Evolutionary conservation across 75 land plant genomes (phyloP).

Genomic region (Cryptomeria japonica): DNA sequence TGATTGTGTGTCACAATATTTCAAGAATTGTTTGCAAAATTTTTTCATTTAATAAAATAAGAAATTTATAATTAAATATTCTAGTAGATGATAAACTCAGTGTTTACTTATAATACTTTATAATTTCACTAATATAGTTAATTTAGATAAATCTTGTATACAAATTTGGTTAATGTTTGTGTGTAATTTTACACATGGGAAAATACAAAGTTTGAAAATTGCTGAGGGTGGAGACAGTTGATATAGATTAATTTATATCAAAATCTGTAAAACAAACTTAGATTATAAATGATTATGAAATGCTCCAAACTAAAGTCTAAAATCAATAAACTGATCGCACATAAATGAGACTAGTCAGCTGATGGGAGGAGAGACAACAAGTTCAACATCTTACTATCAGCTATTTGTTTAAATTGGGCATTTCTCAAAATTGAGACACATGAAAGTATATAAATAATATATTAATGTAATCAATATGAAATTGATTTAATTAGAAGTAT

Average conservation of each 20-base stretch:
- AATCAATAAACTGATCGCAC: background rate
- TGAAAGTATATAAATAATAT: no score
- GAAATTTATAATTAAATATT: background rate
- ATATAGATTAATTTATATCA: background rate
- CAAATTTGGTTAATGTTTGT: background rate
- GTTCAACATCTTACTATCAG: background rate
- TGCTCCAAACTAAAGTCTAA: background rate
- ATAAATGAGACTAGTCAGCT: background rate
- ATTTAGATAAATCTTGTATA: background rate
- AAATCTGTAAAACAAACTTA: background rate
- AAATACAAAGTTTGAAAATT: background rate
- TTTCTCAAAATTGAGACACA: background rate
- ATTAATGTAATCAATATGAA: no score
- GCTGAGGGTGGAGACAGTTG: background rate
- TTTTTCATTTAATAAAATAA: background rate
- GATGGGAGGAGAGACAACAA: background rate
- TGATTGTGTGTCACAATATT: background rate
- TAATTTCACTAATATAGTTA: background rate
- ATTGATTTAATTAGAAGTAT: background rate
- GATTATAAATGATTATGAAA: background rate
- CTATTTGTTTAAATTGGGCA: background rate
- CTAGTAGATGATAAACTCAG: background rate
- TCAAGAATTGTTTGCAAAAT: background rate
- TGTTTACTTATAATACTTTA: background rate
- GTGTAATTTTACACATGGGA: background rate